Conservation (phyloP, 2,329 filamentous ascomycete species). For the Alternaria dauci region DNA sequence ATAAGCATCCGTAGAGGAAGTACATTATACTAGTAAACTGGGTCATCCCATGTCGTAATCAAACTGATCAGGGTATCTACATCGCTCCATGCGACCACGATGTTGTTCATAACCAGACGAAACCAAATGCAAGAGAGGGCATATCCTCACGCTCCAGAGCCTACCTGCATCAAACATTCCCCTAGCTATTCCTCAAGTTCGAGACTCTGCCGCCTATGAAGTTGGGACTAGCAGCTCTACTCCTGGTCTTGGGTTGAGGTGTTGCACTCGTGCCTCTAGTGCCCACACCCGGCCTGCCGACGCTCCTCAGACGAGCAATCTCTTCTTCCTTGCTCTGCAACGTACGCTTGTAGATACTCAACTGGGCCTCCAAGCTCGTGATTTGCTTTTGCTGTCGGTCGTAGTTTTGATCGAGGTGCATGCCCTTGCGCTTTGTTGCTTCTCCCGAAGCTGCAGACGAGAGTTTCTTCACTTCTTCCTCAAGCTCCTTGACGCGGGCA, state of each 20-base stretch:
- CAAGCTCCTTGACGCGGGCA: constrained; percentile 23
- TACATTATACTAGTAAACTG: not conserved
- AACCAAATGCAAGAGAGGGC: not conserved
- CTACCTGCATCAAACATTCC: not conserved
- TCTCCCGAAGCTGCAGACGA: constrained; percentile 29
- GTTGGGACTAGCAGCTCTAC: constrained; percentile 41
- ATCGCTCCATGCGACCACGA: not conserved
- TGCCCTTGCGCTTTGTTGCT: constrained; percentile 24
- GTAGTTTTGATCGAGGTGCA: constrained; percentile 26
- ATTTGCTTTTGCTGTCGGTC: constrained; percentile 18
- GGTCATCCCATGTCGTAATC: not conserved
- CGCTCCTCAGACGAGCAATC: constrained; percentile 25
- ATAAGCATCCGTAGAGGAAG: not conserved
- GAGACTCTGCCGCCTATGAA: constrained; percentile 27
- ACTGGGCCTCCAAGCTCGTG: constrained; percentile 17
- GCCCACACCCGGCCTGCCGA: constrained; percentile 34
- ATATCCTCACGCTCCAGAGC: not conserved
- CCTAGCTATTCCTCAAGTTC: constrained; percentile 33
- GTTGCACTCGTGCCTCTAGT: constrained; percentile 43
- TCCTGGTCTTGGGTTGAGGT: constrained; percentile 37
- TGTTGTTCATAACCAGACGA: not conserved
- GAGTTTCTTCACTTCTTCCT: constrained; percentile 23
- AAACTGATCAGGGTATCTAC: not conserved
- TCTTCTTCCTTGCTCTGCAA: constrained; percentile 38
- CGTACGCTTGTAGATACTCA: constrained; percentile 22